Evolutionary conservation across 495 filamentous ascomycete species (phyloP), one percentile per base, ranked within the genome.

Genomic region (Penicillium cataractarum): DNA sequence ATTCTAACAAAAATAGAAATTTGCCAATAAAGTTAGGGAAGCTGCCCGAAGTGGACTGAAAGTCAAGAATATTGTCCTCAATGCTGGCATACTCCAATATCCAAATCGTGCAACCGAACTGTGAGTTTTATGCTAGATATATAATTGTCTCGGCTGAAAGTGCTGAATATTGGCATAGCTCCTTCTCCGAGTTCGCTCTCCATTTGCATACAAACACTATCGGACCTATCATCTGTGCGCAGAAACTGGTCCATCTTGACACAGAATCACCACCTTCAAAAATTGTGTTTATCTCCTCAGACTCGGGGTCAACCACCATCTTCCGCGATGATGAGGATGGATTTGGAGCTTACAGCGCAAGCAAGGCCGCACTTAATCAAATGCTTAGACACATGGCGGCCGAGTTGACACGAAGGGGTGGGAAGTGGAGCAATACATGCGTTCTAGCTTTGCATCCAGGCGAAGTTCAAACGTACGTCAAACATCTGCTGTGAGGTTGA

Each of bases 311-410:
- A 3, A 71, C 76, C 19, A 64, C 65, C 0, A 67, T 74, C 21
- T 86, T 85, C 62, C 78, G 77, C 40, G 77, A 77, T 19, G 79
- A 82, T 63, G 83, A 86, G 67, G 84, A 87, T 65, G 84, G 84
- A 70, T 86, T 86, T 60, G 84, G 80, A 7, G 84, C 84, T 7
- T 87, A 86, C 66, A 78, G 80, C 7, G 83, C 83, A 0, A 83
- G 81, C 6, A 86, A 87, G 67, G 78, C 83, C n/a, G 84, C 84
- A 0, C 67, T 87, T 50, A 87, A 87, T 66, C 81, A 84, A 64
- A 80, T 76, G 42, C 68, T 86, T 3, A 64, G 84, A 70, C 84
- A 86, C 61, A 78, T 86, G 78, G 81, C 82, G 1, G 78, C 80
- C 0, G 84, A 86, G 61, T 65, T 86, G 22, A 74, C 75, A 57